Evolutionary conservation across 2,329 filamentous ascomycete genomes (phyloP), one percentile per base, ranked within the genome.

Genomic region (Sporothrix humicola): DNA sequence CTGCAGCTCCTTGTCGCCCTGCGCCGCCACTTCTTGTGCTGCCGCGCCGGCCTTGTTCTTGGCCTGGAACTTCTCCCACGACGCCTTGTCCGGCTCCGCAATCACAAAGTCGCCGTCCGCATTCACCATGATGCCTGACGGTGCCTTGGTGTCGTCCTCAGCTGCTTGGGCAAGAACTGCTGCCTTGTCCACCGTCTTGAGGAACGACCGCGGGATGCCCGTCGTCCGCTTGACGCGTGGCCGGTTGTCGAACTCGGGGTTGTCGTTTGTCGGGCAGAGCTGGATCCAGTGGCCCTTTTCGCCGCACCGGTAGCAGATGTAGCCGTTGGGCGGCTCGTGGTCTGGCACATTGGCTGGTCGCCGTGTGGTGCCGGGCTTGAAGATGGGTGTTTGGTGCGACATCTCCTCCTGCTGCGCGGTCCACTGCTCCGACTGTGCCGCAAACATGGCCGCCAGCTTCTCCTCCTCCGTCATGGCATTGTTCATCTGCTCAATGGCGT

Each of bases 251-350:
- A 95, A 98, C 75, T 94, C 95, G 2, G 96, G 95, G 77, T 99
- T 95, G 81, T 97, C 94, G 81, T 99, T 99, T n/a, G 95, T 99
- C 7, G 96, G 96, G 80, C 96, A 99, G 71, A 93, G 89, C 83
- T 98, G 95, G 76, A 99, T 99, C 95, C 95, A 99, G 82, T 99
- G 96, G n/a, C 95, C 96, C 84, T 98, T 98, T 82, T 98, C 92
- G 75, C 94, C 93, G 82, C 96, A 99, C 69, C 96, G 92, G 81
- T 98, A 97, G 84, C 96, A 99, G 75, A 98, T 92, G 82, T 99
- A 99, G 71, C 95, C 95, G 71, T 93, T 92, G 0, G 96, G 96
- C 2, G 96, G 95, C 63, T 96, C 94, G 79, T 97, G 95, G 78
- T 97, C 95, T 3, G 96, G 96, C 42, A 97, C 92, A 76, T 93